Evolutionary conservation across 2,329 filamentous ascomycete species (phyloP), one percentile per base, ranked within the genome.

Genomic region (Shiraia bambusicola): DNA sequence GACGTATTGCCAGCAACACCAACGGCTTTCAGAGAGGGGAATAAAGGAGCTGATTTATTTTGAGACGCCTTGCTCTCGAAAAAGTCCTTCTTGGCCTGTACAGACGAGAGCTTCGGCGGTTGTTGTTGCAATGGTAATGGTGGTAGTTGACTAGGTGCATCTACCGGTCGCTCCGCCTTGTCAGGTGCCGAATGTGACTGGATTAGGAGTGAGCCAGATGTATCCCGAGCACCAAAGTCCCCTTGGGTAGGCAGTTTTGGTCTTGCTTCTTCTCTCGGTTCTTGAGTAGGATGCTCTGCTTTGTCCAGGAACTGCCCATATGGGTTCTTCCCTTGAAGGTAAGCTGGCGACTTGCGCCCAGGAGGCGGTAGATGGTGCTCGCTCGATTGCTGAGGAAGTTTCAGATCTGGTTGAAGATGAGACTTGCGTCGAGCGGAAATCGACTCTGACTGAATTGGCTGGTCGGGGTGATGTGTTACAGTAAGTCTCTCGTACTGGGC

Each of bases 301-400:
- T 39, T 47, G 14, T 62, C 54, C 28, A 66, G 34, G 15, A 67
- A 53, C 26, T 52, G 51, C 27, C 60, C 63, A 45, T 66, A 65
- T 6, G 62, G 59, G 22, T 65, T 66, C 42, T 60, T 67, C 13
- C 58, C 58, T 32, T 52, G 52, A 11, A 65, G 51, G 37, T 65
- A 65, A 6, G 51, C 52, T 17, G 60, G 61, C 24, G 51, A 47
- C 37, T 54, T 61, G n/a, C 36, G 48, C 34, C 42, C 47, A 32
- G 45, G 9, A 31, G 34, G 28, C 33, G 37, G 26, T 13, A 33
- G 27, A 27, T 47, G 44, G 30, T 34, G 1, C 15, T 52, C 45
- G 28, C 8, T 27, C 7, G 50, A 26, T 16, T 42, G 43, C 27
- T 42, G 31, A 6, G 38, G 39, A 5, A 46, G 15, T 16, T 26